Evolutionary conservation across 1,284 basidiomycete genomes (phyloP), one percentile per base, ranked within the genome.

Genomic region (Xerocomus cyaneibrunnescens): DNA sequence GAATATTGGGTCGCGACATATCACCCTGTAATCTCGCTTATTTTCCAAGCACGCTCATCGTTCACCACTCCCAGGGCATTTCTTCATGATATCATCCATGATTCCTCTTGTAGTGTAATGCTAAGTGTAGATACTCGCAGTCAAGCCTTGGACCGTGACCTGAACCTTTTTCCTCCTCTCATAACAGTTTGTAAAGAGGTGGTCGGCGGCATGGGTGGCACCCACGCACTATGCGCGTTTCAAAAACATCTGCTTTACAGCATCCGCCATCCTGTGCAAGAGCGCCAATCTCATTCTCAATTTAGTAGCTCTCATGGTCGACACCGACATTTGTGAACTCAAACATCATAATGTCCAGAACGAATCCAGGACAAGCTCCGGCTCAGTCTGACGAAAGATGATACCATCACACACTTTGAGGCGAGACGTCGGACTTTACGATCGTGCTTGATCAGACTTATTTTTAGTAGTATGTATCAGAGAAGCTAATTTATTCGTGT

Each of bases 171-270:
- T 67, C 94, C 97, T 6, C 97, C 97, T 1, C 92, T 94, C 1
- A 94, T 99, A 62, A 99, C 99, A 71, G 91, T 99, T 25, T 97
- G 94, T 73, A 96, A 97, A 62, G 97, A 99, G 68, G 99, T 99
- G 97, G 94, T 99, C 1, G 97, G 99, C 65, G 95, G 91, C 8
- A 98, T 99, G 95, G 97, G 97, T 16, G 96, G 97, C 32, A 83
- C 90, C 94, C 4, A 78, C 87, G 16, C 94, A 97, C 67, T 97
- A 99, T 69, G 82, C 85, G 23, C 87, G 94, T 32, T 99, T 99
- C 84, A 95, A 96, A 72, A 89, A 86, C 58, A 87, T 97, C 58
- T 97, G 94, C 70, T 94, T 95, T 69, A 98, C 95, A 4, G 96
- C 94, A 0, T 99, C 98, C 72, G 92, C 89, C 51, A 93, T 92